Evolutionary conservation across 129 eudicot genomes (phyloP), one percentile per base, ranked within the genome.

Genomic region (Escallonia herrerae): DNA sequence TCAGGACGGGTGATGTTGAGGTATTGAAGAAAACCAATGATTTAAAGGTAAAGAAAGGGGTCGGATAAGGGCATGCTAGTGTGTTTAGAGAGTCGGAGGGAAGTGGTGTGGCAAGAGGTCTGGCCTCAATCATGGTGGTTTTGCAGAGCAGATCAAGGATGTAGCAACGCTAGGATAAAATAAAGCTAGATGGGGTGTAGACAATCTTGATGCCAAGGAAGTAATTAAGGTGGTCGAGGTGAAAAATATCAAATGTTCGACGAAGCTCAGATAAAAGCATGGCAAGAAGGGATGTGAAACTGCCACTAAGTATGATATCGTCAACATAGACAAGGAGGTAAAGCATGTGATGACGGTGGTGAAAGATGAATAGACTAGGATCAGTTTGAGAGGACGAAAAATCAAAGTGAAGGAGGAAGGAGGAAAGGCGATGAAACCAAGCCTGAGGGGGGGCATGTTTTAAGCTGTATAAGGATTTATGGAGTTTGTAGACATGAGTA

Each of bases 11-110:
- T 70, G 4, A 60, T 50, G 0, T 15, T 22, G 2, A 72, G 9
- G 8, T 72, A 72, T 38, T 72, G 77, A 0, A 64, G 64, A 11
- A 70, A 56, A 4, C 58, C 71, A 43, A 56, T 41, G 4, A 56
- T 3, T 0, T 7, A n/a, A 5, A 58, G 52, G 40, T 72, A 72
- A n/a, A n/a, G n/a, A n/a, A n/a, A 11, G 10, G 64, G 49, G 37
- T 63, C 61, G 1, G 53, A 0, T 1, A 72, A 14, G 6, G 39
- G 15, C 0, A 47, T 3, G 2, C 70, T 70, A 0, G 43, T 11
- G 1, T 7, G 22, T 2, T 13, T 0, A 5, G 22, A 6, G 3
- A 71, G 53, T 1, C 39, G 1, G 9, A 42, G 2, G 43, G 10
- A 15, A 70, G 13, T 2, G 54, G 68, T 2, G 67, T 70, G 0